Evolutionary conservation across 768 basidiomycete species (phyloP).

Genomic region (Crassisporium funariophilum): DNA sequence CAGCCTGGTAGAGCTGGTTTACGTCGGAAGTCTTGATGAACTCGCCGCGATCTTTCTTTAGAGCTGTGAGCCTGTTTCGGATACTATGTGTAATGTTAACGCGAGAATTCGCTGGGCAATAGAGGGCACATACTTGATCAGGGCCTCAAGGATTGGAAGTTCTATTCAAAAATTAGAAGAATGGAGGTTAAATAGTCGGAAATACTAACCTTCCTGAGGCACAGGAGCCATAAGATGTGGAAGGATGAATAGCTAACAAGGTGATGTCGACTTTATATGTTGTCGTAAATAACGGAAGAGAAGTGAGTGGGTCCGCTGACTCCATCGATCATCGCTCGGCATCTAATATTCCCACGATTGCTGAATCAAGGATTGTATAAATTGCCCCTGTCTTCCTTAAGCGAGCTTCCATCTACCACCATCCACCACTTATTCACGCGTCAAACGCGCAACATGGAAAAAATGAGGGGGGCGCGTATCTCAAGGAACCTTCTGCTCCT

Average conservation of each 20-base stretch:
- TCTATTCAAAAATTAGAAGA: conserved; percentile 51
- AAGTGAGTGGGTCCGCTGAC: too few species aligned
- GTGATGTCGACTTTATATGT: too few species aligned
- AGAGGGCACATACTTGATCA: conserved; percentile 73
- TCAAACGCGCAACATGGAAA: conserved; percentile 15
- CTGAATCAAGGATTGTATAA: background rate
- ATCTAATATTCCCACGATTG: background rate
- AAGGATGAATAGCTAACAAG: conserved; percentile 11
- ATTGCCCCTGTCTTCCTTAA: conserved; percentile 5
- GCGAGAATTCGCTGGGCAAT: conserved; percentile 18
- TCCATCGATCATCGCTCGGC: conserved; percentile 28
- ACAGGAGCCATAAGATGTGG: conserved; percentile 56
- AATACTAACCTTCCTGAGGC: conserved; percentile 72
- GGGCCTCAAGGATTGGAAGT: conserved; percentile 89
- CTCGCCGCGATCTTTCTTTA: conserved; percentile 91
- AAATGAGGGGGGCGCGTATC: conserved; percentile 18
- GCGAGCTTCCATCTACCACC: conserved; percentile 3
- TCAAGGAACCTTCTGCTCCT: background rate
- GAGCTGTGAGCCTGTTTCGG: conserved; percentile 90
- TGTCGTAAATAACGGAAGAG: too few species aligned
- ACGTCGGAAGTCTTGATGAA: conserved; percentile 95
- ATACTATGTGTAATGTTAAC: conserved; percentile 55
- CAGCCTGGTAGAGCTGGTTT: conserved; percentile 86
- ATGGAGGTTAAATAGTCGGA: conserved; percentile 3
- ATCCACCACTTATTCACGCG: conserved; percentile 4